Conservation (phyloP, 495 filamentous ascomycete species). For the Letharia columbiana region DNA sequence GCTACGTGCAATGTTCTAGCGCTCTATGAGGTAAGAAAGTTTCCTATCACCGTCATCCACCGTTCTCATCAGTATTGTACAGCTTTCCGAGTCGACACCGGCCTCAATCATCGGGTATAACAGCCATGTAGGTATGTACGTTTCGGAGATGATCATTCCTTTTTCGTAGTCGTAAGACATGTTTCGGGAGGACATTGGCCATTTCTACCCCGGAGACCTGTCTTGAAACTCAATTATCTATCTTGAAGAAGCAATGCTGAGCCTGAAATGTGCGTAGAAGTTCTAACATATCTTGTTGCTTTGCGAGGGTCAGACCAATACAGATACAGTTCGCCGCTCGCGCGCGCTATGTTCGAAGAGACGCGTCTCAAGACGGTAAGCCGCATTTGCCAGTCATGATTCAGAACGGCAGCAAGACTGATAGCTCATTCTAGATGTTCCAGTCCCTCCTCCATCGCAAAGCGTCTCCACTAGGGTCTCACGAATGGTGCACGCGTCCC, state of each 20-base stretch:
- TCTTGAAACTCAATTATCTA: too few relatives aligned
- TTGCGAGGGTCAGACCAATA: neutral
- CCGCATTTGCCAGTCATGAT: neutral
- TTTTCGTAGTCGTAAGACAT: too few relatives aligned
- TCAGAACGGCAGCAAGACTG: neutral
- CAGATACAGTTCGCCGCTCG: neutral
- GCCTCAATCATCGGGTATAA: neutral
- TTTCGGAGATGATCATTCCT: too few relatives aligned
- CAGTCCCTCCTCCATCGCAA: neutral
- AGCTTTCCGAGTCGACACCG: neutral
- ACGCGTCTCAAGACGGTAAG: neutral
- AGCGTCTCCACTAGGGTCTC: neutral
- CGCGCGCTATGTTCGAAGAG: neutral
- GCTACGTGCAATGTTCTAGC: neutral
- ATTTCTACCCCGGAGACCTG: too few relatives aligned
- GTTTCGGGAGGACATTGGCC: too few relatives aligned
- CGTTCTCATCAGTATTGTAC: neutral
- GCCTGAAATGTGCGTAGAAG: neutral
- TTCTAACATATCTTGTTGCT: neutral
- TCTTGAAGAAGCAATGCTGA: too few relatives aligned
- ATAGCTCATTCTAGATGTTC: neutral
- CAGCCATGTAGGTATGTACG: neutral
- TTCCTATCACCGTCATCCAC: neutral
- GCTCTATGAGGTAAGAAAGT: neutral
- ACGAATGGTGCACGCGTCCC: neutral